Evolutionary conservation across 2,329 filamentous ascomycete genomes (phyloP), one percentile per base, ranked within the genome.

Genomic region (Acephala macrosclerotiorum): DNA sequence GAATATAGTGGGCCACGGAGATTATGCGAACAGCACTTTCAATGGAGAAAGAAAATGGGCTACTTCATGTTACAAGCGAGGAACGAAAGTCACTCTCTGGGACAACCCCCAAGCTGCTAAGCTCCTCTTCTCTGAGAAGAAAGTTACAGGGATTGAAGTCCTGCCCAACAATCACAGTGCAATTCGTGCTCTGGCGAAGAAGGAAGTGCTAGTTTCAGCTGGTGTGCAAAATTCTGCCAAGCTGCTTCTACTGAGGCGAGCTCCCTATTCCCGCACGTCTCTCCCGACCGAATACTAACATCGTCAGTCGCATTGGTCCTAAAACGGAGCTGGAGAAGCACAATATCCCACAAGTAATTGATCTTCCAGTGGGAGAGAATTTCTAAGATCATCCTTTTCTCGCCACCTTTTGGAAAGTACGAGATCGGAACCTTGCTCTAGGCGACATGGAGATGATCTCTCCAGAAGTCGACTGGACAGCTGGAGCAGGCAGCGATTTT

Each of bases 141-240:
- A 75, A 66, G 80, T 78, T 1, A 55, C 16, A 5, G 57, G 55
- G 49, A 42, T 66, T 26, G 63, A 63, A 26, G 14, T 66, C 12
- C 14, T 63, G 12, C 29, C 51, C 9, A 56, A 36, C 22, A 16
- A n/a, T 12, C 36, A 53, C n/a, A 16, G 22, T 18, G 14, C 20
- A 20, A 47, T 25, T 33, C 6, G 58, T 33, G 38, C 53, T 42
- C 42, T 35, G n/a, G 61, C 65, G n/a, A 59, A 12, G 18, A 63
- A 65, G 26, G 83, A 84, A 67, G 79, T 85, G 12, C 83, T 85
- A 47, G 64, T 85, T 12, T 78, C 80, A 0, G 81, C 79, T 2
- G 83, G 83, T 25, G 75, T 79, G 6, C 83, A 83, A 72, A 82
- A 83, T 71, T 79, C 81, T 3, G 82, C 83, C 0, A 82, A 85